Base-by-base conservation (phyloP, 192 early-diverging fungal genomes). In the Backusella macrospora region DNA sequence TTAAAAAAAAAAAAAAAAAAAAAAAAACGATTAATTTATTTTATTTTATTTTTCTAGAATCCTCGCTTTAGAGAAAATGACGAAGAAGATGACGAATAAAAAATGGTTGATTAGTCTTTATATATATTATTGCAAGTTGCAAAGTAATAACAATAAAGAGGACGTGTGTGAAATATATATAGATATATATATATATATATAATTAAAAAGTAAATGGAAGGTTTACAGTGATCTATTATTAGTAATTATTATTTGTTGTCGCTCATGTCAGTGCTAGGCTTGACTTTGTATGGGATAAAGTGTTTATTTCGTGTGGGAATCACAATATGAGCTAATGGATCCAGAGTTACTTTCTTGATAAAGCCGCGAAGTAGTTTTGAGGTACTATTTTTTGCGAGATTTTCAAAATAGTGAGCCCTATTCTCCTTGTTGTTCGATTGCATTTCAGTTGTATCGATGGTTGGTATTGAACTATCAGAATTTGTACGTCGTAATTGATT, bases 31-130 rank as follows among this genome's bases (percentile, higher is more conserved):
- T 34, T 34, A 2, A 1, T 34, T 34, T 34, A 34, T 34, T 34
- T 66, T 6, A 4, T 7, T 45, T 13, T 55, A 40, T 39, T 18
- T 21, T 49, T 63, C 12, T 68, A 84, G 80, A 84, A 86, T 77
- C 84, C 84, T 18, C 77, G 84, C 12, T 86, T 86, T 70, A 73
- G 84, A 64, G 84, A 86, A 64, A 73, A 83, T 49, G 76, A 84
- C 6, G 80, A 73, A 16, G 80, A 81, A 4, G 80, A 81, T 13
- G 80, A 81, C 4, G 80, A 81, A 15, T 67, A 81, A 37, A 64
- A 43, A 43, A 6, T 4, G 62, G 21, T 43, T 34, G 29, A 34
- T 34, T 34, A 34, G 29, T 34, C 29, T 34, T 34, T 34, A 34
- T 34, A 34, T 34, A 34, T 34, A 34, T 34, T 34, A 34, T 34